Percentiles rank a stretch among this genome's conserved stretches.
phyloP scores from a whole-genome alignment of 345 rosid species.

The Lumnitzera racemosa region DNA sequence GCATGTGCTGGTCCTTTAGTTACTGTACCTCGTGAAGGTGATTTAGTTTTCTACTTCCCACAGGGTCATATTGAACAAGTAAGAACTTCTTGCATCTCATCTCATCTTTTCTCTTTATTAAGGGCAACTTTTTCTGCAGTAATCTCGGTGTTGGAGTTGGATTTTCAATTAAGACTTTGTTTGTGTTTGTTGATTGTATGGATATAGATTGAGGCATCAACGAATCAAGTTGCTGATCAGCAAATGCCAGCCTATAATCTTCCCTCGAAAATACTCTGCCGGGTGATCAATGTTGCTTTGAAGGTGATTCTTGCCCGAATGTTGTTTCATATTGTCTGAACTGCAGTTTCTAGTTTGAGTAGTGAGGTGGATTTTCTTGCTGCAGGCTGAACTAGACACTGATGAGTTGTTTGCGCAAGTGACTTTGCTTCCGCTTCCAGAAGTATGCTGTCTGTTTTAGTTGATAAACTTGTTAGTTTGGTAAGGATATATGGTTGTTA shows the following conservation, averaged over 20 bases:
- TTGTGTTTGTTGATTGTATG: neutral
- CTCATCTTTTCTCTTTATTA: neutral
- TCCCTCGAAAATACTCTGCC: slow-evolving; percentile 36
- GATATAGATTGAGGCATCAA: slow-evolving; percentile 40
- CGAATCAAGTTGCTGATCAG: slow-evolving; percentile 35
- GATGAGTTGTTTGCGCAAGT: slow-evolving; percentile 59
- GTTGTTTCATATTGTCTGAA: neutral
- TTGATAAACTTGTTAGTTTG: neutral
- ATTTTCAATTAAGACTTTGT: neutral
- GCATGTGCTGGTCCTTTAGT: slow-evolving; percentile 60
- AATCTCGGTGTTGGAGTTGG: neutral
- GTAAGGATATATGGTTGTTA: neutral
- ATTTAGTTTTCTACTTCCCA: slow-evolving; percentile 48
- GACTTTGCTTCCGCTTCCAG: slow-evolving; percentile 29
- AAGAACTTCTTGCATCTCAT: neutral
- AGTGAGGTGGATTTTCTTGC: neutral
- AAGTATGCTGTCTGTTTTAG: slow-evolving; percentile 15
- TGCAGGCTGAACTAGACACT: slow-evolving; percentile 49
- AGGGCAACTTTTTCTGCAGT: neutral
- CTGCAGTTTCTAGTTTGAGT: neutral
- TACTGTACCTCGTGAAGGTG: slow-evolving; percentile 38
- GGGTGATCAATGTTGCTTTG: slow-evolving; percentile 33
- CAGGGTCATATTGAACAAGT: slow-evolving; percentile 64
- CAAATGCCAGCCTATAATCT: slow-evolving; percentile 40
- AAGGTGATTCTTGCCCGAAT: slow-evolving; percentile 15